phyloP scores from a whole-genome alignment of 495 filamentous ascomycete species.

The Rhizodiscina lignyota region DNA sequence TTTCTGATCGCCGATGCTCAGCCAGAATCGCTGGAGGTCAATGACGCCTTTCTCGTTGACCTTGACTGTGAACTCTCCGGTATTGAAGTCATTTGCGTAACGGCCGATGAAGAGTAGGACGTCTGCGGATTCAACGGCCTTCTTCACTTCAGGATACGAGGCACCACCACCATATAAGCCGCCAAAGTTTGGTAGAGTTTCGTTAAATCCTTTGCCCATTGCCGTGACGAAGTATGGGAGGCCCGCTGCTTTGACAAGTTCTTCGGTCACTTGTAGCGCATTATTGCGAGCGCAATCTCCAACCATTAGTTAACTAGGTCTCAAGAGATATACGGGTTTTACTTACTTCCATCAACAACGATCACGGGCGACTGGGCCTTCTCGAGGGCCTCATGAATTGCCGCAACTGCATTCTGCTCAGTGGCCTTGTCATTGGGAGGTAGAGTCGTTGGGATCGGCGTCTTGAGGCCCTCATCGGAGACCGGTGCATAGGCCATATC shows the following conservation, averaged over 20 bases:
- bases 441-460: constrained; percentile 9
- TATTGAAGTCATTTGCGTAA: constrained; percentile 18
- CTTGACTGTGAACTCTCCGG: constrained; percentile 22
- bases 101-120: constrained; percentile 23
- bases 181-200: constrained; percentile 13
- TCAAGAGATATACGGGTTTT: not conserved
- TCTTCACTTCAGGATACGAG: constrained; percentile 10
- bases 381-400: constrained; percentile 13
- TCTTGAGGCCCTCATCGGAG: constrained; percentile 11
- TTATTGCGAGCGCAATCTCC: constrained; percentile 10
- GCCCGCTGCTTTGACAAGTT: constrained; percentile 17
- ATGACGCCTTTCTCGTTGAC: constrained; percentile 14
- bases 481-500: constrained; percentile 18
- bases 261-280: constrained; percentile 12
- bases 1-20: constrained; percentile 16
- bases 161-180: constrained; percentile 19
- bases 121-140: constrained; percentile 19
- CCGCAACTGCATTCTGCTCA: constrained; percentile 10
- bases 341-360: constrained; percentile 16
- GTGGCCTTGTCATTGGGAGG: constrained; percentile 6
- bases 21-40: constrained; percentile 25
- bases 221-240: constrained; percentile 19
- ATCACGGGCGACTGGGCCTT: constrained; percentile 16
- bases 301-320: no score
- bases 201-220: constrained; percentile 23